Conservation (phyloP, 352 stramenopile species). For the Phytopythium boreale region DNA sequence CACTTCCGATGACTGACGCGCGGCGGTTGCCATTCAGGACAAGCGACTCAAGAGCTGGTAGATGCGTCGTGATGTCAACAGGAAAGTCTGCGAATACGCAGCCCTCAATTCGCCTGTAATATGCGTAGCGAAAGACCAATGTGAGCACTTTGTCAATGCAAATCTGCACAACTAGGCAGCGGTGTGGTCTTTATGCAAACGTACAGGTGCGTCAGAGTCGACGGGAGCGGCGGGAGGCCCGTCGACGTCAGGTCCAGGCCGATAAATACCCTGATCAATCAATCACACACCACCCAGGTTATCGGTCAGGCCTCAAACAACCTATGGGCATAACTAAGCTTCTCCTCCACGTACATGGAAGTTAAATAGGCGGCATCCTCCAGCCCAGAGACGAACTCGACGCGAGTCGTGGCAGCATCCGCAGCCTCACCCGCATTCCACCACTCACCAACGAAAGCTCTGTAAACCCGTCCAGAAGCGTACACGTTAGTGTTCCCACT, state of each 20-base stretch:
- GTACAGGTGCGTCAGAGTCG: constrained; percentile 17
- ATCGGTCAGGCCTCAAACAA: not conserved
- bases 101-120: constrained; percentile 14
- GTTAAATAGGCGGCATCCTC: not conserved
- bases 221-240: constrained; percentile 18
- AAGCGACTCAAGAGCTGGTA: constrained; percentile 22
- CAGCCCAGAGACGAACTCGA: not conserved
- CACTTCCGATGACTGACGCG: not conserved
- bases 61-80: constrained; percentile 9
- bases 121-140: not conserved
- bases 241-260: constrained; percentile 26
- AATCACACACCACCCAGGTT: constrained; percentile 8
- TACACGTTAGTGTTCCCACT: not conserved
- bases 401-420: not conserved
- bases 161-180: not conserved
- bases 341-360: constrained; percentile 2
- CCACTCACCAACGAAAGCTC: not conserved
- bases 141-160: not conserved
- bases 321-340: not conserved
- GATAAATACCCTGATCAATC: constrained; percentile 22
- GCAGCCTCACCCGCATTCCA: not conserved
- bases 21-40: constrained; percentile 13
- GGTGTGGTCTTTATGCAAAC: not conserved
- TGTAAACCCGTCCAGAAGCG: not conserved
- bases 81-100: constrained; percentile 22